Evolutionary conservation across 352 stramenopile species (phyloP), one percentile per base, ranked within the genome.

Genomic region (Phytophthora meadii): DNA sequence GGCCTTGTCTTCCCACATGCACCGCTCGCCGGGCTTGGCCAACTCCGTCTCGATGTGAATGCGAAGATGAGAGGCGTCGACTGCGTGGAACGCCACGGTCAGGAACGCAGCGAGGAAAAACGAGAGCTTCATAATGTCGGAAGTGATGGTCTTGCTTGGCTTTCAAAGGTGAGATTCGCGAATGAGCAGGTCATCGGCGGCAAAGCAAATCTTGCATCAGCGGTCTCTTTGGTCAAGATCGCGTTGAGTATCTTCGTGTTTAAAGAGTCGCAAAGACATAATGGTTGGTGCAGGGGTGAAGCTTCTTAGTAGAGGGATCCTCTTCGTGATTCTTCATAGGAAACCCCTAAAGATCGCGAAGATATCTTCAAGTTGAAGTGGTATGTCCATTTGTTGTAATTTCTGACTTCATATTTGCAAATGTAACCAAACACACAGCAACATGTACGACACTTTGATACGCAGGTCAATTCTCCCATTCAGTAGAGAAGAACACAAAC

Each of bases 1-100:
- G 19, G 49, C 51, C 28, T 51, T 56, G 59, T 60, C 11, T 25
- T 49, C 42, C 42, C 42, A 49, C 42, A 19, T 17, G 24, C 42
- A 49, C 42, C 28, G 42, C 22, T 49, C 9, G 24, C 42, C 42
- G 12, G 42, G 19, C 15, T 19, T 25, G 9, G 42, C 42, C 42
- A 49, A 7, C 24, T 49, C 42, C 19, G 42, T 49, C 42, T 34
- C 19, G 11, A 49, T 49, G 22, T 49, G 42, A 10, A 49, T 25
- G 19, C 42, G 42, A 14, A 49, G 24, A 22, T 49, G 42, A 25
- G 42, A 32, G 42, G 42, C 42, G 11, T 30, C 24, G 3, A n/a
- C 42, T 10, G 42, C 42, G 11, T 49, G 42, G 42, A 49, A 19
- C 42, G 42, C 9, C 19, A 49, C 34, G 5, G 19, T 25, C 9